Evolutionary conservation across 345 rosid genomes (phyloP).

Genomic region (Rhizophora mangle): DNA sequence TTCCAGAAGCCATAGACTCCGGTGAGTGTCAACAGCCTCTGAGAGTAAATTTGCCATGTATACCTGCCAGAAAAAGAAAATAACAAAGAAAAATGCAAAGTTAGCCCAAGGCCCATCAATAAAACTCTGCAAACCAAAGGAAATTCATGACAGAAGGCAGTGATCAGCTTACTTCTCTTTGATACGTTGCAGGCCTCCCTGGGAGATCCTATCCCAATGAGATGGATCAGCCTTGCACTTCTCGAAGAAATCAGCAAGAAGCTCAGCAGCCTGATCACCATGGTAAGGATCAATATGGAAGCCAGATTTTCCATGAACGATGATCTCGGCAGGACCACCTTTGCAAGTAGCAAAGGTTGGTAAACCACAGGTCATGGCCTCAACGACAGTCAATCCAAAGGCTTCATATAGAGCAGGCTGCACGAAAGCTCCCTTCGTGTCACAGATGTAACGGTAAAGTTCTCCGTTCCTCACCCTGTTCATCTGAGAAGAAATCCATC

Average conservation of each 20-base stretch:
- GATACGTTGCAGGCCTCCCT: slow-evolving; percentile 45
- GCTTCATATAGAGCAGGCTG: slow-evolving; percentile 60
- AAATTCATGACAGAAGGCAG: background rate
- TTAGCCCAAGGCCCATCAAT: background rate
- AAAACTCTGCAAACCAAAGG: background rate
- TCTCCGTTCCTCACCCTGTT: slow-evolving; percentile 57
- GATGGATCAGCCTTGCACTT: slow-evolving; percentile 33
- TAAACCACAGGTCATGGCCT: slow-evolving; percentile 53
- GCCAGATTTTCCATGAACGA: slow-evolving; percentile 49
- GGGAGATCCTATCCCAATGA: slow-evolving; percentile 45
- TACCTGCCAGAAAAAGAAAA: slow-evolving; percentile 29
- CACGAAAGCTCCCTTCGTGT: slow-evolving; percentile 43
- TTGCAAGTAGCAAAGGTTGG: slow-evolving; percentile 61
- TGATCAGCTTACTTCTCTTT: slow-evolving; percentile 39
- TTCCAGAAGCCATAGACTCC: slow-evolving; percentile 65
- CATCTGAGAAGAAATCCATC: slow-evolving; percentile 56
- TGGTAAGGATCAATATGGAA: slow-evolving; percentile 56
- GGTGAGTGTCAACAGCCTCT: slow-evolving; percentile 49
- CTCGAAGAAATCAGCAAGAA: slow-evolving; percentile 40
- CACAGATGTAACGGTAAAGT: slow-evolving; percentile 56
- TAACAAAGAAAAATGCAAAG: background rate
- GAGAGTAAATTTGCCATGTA: slow-evolving; percentile 59
- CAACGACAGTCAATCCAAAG: slow-evolving; percentile 59
- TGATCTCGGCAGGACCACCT: slow-evolving; percentile 56
- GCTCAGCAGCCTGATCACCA: slow-evolving; percentile 38